phyloP scores from a whole-genome alignment of 2,329 filamentous ascomycete species.

The Alternaria consortialis region DNA sequence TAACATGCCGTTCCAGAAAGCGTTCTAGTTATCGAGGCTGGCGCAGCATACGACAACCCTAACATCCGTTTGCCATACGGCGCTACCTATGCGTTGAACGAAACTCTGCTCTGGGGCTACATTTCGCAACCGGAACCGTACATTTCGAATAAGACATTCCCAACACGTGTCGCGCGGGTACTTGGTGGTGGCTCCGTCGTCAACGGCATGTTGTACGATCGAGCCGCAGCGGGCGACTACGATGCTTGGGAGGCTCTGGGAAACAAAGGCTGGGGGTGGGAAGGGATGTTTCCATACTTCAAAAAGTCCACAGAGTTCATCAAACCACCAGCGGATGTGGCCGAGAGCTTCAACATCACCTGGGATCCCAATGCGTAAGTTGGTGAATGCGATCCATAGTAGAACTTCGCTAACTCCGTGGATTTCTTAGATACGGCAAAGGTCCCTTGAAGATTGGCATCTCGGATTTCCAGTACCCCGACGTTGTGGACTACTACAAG shows the following conservation, averaged over 20 bases:
- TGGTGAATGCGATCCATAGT: neutral
- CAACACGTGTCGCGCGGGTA: slow-evolving; percentile 30
- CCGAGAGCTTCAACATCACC: no score
- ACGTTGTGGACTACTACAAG: slow-evolving; percentile 32
- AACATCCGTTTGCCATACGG: no score
- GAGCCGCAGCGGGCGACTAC: slow-evolving; percentile 51
- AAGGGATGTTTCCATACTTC: slow-evolving; percentile 51
- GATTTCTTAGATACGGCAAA: slow-evolving; percentile 30
- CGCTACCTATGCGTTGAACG: no score
- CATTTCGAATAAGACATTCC: no score
- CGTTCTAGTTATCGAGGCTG: no score
- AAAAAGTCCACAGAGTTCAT: slow-evolving; percentile 41
- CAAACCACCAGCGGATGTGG: slow-evolving; percentile 28
- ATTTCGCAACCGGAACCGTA: no score
- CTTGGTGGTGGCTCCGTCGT: slow-evolving; percentile 37
- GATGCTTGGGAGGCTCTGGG: slow-evolving; percentile 68
- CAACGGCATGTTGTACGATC: slow-evolving; percentile 52
- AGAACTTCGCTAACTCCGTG: neutral
- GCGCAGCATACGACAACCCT: no score
- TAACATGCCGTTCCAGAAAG: no score
- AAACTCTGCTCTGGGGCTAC: no score
- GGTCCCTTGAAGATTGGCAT: slow-evolving; percentile 41
- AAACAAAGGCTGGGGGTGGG: slow-evolving; percentile 68
- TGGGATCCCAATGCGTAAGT: slow-evolving; percentile 36
- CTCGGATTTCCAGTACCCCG: slow-evolving; percentile 40